Conservation (phyloP, 805 yeast genomes). For the Candida pini region DNA sequence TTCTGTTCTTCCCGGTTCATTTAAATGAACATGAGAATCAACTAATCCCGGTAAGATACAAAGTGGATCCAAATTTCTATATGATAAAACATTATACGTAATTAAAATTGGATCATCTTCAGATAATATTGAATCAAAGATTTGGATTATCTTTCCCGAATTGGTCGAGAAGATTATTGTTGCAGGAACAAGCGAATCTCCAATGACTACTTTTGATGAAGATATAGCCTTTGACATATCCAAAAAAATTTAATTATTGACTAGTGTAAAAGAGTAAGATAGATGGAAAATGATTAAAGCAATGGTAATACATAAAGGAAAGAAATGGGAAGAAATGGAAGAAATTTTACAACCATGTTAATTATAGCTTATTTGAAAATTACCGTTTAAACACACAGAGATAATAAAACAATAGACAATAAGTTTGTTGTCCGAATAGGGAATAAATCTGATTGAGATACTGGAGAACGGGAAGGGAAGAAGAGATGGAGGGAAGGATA, state of each 20-base stretch:
- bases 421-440: no score
- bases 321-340: no score
- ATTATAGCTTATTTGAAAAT: no score
- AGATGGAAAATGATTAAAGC: neutral
- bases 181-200: conserved; percentile 45
- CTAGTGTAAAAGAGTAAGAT: no score
- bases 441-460: no score
- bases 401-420: no score
- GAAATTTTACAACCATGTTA: no score
- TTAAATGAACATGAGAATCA: conserved; percentile 90
- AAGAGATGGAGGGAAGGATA: no score
- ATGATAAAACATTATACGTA: conserved; percentile 36
- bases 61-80: conserved; percentile 54
- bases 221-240: conserved; percentile 64
- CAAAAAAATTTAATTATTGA: no score
- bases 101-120: conserved; percentile 35
- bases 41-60: conserved; percentile 85
- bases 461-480: no score
- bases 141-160: conserved; percentile 54
- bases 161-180: conserved; percentile 56
- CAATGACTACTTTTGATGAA: conserved; percentile 52
- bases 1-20: conserved; percentile 97
- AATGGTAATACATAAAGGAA: no score
- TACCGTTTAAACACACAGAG: no score
- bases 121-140: conserved; percentile 35